Evolutionary conservation across 768 basidiomycete species (phyloP).

Genomic region (Boletus vinaceobasis): DNA sequence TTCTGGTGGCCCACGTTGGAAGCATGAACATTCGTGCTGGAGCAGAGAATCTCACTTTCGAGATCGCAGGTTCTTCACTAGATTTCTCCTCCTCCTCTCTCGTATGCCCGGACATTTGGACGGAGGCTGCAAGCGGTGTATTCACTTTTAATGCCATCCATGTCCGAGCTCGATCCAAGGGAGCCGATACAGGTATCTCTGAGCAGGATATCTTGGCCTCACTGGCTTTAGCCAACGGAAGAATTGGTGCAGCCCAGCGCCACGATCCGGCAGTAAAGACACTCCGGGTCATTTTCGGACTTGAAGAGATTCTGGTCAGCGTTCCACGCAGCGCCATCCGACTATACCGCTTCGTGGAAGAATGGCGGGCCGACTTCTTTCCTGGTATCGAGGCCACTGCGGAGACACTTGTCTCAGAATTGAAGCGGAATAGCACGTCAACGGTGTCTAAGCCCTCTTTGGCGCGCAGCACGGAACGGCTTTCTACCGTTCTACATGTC

Average conservation of each 20-base stretch:
- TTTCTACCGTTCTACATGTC: conserved; percentile 39
- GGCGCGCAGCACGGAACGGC: conserved; percentile 9
- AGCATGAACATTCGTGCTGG: conserved; percentile 56
- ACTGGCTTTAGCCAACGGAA: conserved; percentile 46
- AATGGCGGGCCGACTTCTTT: conserved; percentile 79
- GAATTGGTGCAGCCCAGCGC: conserved; percentile 43
- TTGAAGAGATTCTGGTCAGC: conserved; percentile 48
- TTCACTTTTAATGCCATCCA: conserved; percentile 50
- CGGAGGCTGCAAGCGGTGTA: conserved; percentile 46
- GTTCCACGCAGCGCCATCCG: conserved; percentile 81
- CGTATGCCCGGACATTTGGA: conserved; percentile 11
- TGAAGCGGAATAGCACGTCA: conserved; percentile 43
- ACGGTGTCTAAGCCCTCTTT: conserved; percentile 31
- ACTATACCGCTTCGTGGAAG: conserved; percentile 73
- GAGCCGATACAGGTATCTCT: conserved; percentile 36
- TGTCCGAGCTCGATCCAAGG: conserved; percentile 54
- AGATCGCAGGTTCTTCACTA: conserved; percentile 43
- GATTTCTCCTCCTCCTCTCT: conserved; percentile 23
- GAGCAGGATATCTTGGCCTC: conserved; percentile 63
- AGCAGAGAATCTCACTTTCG: conserved; percentile 67
- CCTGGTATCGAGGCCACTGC: conserved; percentile 69
- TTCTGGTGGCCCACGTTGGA: conserved; percentile 42
- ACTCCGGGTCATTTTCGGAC: conserved; percentile 42
- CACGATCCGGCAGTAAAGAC: conserved; percentile 41
- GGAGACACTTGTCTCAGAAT: conserved; percentile 61